Conservation (phyloP, 345 rosid species). For the Euphorbia tirucalli region DNA sequence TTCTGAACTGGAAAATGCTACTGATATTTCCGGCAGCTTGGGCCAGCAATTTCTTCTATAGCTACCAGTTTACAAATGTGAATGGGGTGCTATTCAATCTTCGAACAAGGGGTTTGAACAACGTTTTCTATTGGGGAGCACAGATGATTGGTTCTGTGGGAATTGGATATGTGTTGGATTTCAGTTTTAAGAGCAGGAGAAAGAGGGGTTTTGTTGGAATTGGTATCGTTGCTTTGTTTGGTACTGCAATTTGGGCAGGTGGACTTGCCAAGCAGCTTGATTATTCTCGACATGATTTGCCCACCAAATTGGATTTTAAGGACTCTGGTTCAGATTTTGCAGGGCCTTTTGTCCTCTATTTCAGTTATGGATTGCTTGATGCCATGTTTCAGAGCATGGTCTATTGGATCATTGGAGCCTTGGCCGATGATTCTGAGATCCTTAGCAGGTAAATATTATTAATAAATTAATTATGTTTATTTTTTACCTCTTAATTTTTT, state of each 20-base stretch:
- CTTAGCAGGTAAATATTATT: slow-evolving; percentile 76
- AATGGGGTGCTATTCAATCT: slow-evolving; percentile 60
- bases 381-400: slow-evolving; percentile 92
- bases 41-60: slow-evolving; percentile 89
- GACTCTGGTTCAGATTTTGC: slow-evolving; percentile 53
- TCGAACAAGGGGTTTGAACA: slow-evolving; percentile 84
- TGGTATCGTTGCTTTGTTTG: slow-evolving; percentile 49
- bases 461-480: too few species aligned
- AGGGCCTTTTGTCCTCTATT: slow-evolving; percentile 73
- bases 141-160: slow-evolving; percentile 77
- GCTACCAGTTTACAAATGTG: slow-evolving; percentile 78
- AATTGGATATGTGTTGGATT: slow-evolving; percentile 74
- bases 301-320: slow-evolving; percentile 63
- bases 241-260: slow-evolving; percentile 78
- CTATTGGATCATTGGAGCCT: slow-evolving; percentile 89
- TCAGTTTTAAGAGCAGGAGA: slow-evolving; percentile 69
- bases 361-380: slow-evolving; percentile 80
- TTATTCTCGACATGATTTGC: slow-evolving; percentile 38
- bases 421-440: slow-evolving; percentile 80
- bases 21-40: slow-evolving; percentile 77
- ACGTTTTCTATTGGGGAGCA: slow-evolving; percentile 91
- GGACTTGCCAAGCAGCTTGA: slow-evolving; percentile 68
- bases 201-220: slow-evolving; percentile 72
- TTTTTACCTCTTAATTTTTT: too few species aligned
- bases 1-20: slow-evolving; percentile 67